Percentiles rank a stretch among this genome's conserved stretches.
phyloP scores from a whole-genome alignment of 306 rosid species.

The Ormosia emarginata region DNA sequence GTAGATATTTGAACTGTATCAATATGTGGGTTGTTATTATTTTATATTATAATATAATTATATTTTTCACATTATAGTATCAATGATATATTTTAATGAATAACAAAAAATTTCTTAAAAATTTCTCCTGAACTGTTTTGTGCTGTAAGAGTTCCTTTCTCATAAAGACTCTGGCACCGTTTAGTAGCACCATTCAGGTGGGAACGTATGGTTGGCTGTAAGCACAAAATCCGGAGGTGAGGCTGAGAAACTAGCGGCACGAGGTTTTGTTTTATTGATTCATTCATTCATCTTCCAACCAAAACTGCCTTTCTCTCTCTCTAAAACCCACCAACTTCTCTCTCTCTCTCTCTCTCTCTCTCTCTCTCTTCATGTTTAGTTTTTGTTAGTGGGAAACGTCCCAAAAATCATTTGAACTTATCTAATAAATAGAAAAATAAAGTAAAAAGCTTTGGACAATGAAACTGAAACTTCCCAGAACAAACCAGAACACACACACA shows the following conservation, averaged over 20 bases:
- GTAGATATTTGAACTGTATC: too few relatives aligned
- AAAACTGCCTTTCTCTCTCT: conserved; percentile 45
- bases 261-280: conserved; percentile 45
- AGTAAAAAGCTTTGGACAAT: not conserved
- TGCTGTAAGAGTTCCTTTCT: conserved; percentile 14
- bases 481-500: conserved; percentile 52
- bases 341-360: conserved; percentile 11
- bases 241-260: conserved; percentile 53
- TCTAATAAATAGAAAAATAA: conserved; percentile 26
- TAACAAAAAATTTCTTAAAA: too few relatives aligned
- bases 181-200: conserved; percentile 47
- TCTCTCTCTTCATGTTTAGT: conserved; percentile 25
- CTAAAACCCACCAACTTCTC: conserved; percentile 23
- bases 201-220: conserved; percentile 44
- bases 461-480: conserved; percentile 46
- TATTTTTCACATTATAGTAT: too few relatives aligned
- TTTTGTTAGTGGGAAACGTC: conserved; percentile 18
- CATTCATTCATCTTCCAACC: not conserved
- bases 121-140: not conserved
- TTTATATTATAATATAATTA: too few relatives aligned
- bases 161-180: conserved; percentile 66
- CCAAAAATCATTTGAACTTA: conserved; percentile 46
- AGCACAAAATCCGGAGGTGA: conserved; percentile 64
- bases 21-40: too few relatives aligned
- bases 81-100: too few relatives aligned